Percentiles rank a stretch among this genome's conserved stretches.
These are phyloP conservation scores for Recurvomyces mirabilis DNA, from an alignment of 495 filamentous ascomycete genomes.

Conservation along the genomic window DNA sequence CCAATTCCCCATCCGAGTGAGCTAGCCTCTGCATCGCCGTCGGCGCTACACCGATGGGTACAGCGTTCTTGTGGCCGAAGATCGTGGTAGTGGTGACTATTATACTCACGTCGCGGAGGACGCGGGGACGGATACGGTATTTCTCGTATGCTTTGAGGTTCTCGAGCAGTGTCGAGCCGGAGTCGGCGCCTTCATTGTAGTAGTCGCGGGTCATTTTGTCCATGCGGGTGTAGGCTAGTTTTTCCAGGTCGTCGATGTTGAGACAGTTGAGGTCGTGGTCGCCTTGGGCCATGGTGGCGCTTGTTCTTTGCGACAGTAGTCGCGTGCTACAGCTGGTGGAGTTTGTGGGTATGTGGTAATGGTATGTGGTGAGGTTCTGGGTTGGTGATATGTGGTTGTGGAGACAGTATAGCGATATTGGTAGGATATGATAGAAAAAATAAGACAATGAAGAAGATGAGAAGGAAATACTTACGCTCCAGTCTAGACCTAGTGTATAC, in stretches of 20 bases:
- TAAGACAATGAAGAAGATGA: background rate
- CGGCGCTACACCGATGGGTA: constrained; percentile 25
- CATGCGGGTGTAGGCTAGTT: constrained; percentile 18
- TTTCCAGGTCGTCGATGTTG: constrained; percentile 21
- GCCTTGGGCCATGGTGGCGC: too few species aligned
- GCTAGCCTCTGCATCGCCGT: constrained; percentile 25
- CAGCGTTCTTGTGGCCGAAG: constrained; percentile 18
- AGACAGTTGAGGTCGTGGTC: constrained; percentile 25
- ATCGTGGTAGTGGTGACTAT: constrained; percentile 12
- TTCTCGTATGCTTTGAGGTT: constrained; percentile 24
- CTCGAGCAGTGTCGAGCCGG: constrained; percentile 26
- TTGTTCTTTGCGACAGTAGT: too few species aligned
- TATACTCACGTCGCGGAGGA: constrained; percentile 20
- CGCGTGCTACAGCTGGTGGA: too few species aligned
- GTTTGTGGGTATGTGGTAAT: too few species aligned
- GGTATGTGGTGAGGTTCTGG: too few species aligned
- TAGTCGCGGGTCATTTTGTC: constrained; percentile 34
- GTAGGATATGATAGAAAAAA: too few species aligned
- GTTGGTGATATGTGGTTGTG: too few species aligned
- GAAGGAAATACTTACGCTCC: background rate
- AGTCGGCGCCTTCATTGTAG: constrained; percentile 40
- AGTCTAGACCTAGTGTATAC: too few species aligned
- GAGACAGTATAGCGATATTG: too few species aligned
- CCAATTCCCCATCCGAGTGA: constrained; percentile 22
- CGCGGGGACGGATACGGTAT: constrained; percentile 25